A percentile compares a stretch with the other conserved stretches of the same genome.
Conservation (phyloP, 2,329 filamentous ascomycete species). For the Macrophomina phaseolina region DNA sequence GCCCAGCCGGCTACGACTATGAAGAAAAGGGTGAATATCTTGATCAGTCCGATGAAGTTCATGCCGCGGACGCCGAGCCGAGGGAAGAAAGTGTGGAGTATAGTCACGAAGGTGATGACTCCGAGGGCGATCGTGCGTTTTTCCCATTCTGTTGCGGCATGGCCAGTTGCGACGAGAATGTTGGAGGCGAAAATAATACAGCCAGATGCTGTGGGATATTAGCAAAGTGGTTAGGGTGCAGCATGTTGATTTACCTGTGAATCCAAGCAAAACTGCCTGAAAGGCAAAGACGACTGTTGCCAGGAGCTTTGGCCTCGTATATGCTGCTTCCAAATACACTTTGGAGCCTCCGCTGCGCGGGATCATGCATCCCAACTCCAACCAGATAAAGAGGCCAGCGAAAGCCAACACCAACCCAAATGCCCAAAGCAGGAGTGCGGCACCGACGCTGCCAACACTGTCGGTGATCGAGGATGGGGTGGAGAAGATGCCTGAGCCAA, state of each 20-base stretch:
- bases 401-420: conserved; percentile 66
- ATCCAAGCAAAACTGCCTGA: conserved; percentile 68
- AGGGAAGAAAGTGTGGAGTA: conserved; percentile 46
- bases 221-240: background rate
- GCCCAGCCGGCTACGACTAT: conserved; percentile 45
- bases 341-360: conserved; percentile 71
- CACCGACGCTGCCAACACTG: conserved; percentile 68
- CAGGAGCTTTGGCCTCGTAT: conserved; percentile 66
- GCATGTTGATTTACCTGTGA: conserved; percentile 38
- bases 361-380: conserved; percentile 75
- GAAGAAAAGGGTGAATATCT: conserved; percentile 45
- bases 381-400: conserved; percentile 64
- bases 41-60: conserved; percentile 49
- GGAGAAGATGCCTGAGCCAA: conserved; percentile 74
- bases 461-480: conserved; percentile 71
- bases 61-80: conserved; percentile 45
- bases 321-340: conserved; percentile 74
- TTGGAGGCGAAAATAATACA: conserved; percentile 74
- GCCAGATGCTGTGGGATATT: conserved; percentile 59
- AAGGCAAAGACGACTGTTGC: conserved; percentile 68
- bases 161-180: conserved; percentile 62
- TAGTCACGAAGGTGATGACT: conserved; percentile 45
- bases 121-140: conserved; percentile 55
- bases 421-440: conserved; percentile 68
- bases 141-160: conserved; percentile 58